Percentiles rank a stretch among this genome's conserved stretches.
Conservation (phyloP, 345 rosid genomes). For the Melastoma malabathricum region DNA sequence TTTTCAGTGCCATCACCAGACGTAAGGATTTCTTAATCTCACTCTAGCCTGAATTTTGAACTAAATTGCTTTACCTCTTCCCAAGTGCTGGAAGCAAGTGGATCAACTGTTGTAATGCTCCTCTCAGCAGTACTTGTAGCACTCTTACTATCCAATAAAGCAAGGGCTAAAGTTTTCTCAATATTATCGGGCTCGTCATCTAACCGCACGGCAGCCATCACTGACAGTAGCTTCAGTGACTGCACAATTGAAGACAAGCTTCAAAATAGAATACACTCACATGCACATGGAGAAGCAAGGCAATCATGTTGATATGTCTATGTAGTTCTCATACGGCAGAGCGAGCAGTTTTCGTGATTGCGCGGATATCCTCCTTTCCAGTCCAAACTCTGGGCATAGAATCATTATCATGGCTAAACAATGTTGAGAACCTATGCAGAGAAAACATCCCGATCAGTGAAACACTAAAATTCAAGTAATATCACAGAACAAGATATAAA, state of each 20-base stretch:
- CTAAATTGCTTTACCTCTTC: conserved; percentile 43
- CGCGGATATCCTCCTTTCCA: conserved; percentile 94
- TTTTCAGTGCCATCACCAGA: background rate
- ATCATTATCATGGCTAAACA: conserved; percentile 90
- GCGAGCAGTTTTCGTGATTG: conserved; percentile 84
- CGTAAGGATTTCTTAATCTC: background rate
- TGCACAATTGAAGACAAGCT: conserved; percentile 15
- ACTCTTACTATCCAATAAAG: conserved; percentile 41
- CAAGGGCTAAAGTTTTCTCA: conserved; percentile 42
- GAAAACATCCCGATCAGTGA: background rate
- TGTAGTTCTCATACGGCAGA: conserved; percentile 44
- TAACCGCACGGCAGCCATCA: conserved; percentile 72
- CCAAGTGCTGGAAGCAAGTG: conserved; percentile 93
- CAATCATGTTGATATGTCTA: background rate
- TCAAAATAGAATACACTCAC: conserved; percentile 8
- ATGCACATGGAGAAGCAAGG: background rate
- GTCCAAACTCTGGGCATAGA: conserved; percentile 99
- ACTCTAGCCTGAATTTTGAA: no score
- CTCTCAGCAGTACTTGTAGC: conserved; percentile 27
- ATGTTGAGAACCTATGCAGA: conserved; percentile 59
- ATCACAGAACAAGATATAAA: conserved; percentile 7
- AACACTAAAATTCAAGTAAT: background rate
- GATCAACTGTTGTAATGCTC: conserved; percentile 48
- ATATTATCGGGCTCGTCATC: conserved; percentile 63
- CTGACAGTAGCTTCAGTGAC: conserved; percentile 86